Evolutionary conservation across 345 rosid species (phyloP).

Genomic region (Clausena lansium): DNA sequence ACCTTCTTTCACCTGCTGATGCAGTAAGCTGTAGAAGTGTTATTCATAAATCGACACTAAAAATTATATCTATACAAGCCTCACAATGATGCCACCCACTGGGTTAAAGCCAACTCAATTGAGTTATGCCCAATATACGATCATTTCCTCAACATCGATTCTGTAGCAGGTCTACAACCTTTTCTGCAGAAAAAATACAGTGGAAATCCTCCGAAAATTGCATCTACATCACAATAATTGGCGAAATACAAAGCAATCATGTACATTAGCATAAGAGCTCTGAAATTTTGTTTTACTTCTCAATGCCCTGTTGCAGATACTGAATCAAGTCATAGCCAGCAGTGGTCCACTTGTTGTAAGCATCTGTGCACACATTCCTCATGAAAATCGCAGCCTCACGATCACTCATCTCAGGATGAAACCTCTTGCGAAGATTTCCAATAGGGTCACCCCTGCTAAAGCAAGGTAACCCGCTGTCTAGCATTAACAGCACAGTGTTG

Average conservation of each 20-base stretch:
- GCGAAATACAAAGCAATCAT: conserved; percentile 29
- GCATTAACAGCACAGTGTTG: conserved; percentile 79
- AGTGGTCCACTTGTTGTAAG: conserved; percentile 95
- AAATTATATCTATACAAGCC: conserved; percentile 24
- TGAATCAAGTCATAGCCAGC: conserved; percentile 95
- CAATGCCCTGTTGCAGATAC: conserved; percentile 95
- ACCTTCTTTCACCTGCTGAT: background rate
- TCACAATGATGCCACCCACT: conserved; percentile 22
- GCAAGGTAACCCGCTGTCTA: conserved; percentile 97
- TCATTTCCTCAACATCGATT: background rate
- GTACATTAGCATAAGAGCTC: conserved; percentile 25
- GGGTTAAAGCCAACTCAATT: conserved; percentile 17
- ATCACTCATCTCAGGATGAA: conserved; percentile 94
- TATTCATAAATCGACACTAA: background rate
- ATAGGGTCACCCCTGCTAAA: conserved; percentile 97
- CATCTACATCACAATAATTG: background rate
- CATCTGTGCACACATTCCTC: conserved; percentile 82
- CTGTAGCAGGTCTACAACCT: background rate
- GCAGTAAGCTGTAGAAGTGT: background rate
- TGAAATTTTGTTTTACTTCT: conserved; percentile 44
- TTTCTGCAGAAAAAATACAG: conserved; percentile 16
- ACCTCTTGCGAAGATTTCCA: conserved; percentile 93
- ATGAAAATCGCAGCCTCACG: conserved; percentile 96
- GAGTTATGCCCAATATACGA: conserved; percentile 3
- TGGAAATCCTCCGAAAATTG: conserved; percentile 22